Evolutionary conservation across 2,329 filamentous ascomycete species (phyloP).

Genomic region (Aspergillus intermedius): DNA sequence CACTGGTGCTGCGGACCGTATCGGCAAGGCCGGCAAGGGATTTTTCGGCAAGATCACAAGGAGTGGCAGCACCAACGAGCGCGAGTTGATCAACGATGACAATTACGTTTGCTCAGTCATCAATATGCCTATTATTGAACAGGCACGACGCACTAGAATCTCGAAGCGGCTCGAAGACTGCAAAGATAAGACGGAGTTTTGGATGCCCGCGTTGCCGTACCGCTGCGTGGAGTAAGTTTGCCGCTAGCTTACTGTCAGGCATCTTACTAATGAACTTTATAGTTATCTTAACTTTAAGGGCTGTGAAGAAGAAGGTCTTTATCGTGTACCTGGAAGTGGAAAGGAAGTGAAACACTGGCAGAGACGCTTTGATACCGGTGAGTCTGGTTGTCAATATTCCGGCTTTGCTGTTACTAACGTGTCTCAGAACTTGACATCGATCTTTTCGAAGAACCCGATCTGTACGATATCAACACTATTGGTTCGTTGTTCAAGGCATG

Average conservation of each 20-base stretch:
- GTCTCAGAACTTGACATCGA: slow-evolving; percentile 74
- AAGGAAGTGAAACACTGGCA: slow-evolving; percentile 92
- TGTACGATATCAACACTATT: slow-evolving; percentile 95
- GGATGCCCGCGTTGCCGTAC: slow-evolving; percentile 97
- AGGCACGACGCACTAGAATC: slow-evolving; percentile 84
- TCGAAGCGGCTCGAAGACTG: slow-evolving; percentile 83
- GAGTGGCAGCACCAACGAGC: slow-evolving; percentile 60
- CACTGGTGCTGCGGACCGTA: slow-evolving; percentile 64
- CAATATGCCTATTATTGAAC: slow-evolving; percentile 77
- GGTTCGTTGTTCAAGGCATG: slow-evolving; percentile 95
- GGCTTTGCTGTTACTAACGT: not conserved
- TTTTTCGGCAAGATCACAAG: slow-evolving; percentile 72
- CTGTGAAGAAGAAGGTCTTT: slow-evolving; percentile 87
- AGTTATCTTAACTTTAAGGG: slow-evolving; percentile 89
- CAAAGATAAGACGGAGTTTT: slow-evolving; percentile 93
- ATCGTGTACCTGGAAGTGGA: slow-evolving; percentile 84
- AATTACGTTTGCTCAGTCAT: slow-evolving; percentile 80
- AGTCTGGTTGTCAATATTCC: slow-evolving; percentile 11
- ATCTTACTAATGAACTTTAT: slow-evolving; percentile 12
- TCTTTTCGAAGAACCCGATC: slow-evolving; percentile 75
- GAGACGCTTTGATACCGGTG: slow-evolving; percentile 78
- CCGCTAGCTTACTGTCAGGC: not conserved
- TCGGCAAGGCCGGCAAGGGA: slow-evolving; percentile 69
- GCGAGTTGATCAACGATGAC: slow-evolving; percentile 68
- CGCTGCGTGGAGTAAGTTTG: slow-evolving; percentile 72